A percentile compares a stretch with the other conserved stretches of the same genome.
These are phyloP conservation scores for Cyberlindnera veronae DNA, from an alignment of 805 yeast species.

Conservation along the genomic window DNA sequence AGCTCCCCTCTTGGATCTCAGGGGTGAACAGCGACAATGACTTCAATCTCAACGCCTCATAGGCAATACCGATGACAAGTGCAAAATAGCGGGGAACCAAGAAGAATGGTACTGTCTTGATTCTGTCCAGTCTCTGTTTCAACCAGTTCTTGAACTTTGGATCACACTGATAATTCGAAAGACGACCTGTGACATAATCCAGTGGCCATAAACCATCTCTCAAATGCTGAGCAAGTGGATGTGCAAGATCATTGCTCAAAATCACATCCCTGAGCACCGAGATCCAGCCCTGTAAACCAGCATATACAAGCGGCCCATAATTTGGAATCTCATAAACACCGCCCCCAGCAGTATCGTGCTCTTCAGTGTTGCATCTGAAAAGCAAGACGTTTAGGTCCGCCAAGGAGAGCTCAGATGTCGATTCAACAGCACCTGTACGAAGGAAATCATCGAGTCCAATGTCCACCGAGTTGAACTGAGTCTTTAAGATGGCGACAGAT, in stretches of 20 bases:
- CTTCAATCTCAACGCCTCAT: conserved; percentile 72
- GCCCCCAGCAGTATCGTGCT: conserved; percentile 74
- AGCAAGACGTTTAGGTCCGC: conserved; percentile 72
- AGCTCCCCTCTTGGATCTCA: conserved; percentile 56
- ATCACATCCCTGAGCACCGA: conserved; percentile 62
- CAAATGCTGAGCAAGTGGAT: conserved; percentile 76
- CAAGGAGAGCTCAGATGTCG: conserved; percentile 56
- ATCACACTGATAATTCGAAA: conserved; percentile 56
- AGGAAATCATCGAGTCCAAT: conserved; percentile 59
- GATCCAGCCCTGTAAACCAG: conserved; percentile 94
- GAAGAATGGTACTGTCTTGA: conserved; percentile 69
- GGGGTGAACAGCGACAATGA: conserved; percentile 56
- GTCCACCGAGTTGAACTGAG: conserved; percentile 65
- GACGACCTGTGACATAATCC: conserved; percentile 64
- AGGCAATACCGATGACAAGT: conserved; percentile 74
- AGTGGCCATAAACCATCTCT: conserved; percentile 88
- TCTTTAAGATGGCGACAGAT: conserved; percentile 78
- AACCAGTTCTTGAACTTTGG: conserved; percentile 68
- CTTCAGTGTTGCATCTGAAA: conserved; percentile 83
- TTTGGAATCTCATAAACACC: conserved; percentile 77
- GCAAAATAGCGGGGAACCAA: conserved; percentile 87
- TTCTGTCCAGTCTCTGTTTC: conserved; percentile 53
- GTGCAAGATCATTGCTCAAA: conserved; percentile 71
- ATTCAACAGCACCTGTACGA: conserved; percentile 74
- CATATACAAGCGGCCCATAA: conserved; percentile 71